Conservation (phyloP, 306 rosid genomes). For the Cicer chorassanicum region DNA sequence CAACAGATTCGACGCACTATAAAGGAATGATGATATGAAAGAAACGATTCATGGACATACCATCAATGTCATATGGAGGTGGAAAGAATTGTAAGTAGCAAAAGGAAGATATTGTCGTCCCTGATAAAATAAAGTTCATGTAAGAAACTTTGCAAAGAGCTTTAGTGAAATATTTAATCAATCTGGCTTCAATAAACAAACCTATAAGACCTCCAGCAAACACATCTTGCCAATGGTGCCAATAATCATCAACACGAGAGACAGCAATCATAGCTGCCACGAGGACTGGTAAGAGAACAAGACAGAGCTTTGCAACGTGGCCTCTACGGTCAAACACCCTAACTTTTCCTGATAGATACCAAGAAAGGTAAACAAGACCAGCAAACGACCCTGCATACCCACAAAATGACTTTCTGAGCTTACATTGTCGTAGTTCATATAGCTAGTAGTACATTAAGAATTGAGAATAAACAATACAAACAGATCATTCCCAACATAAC, state of each 20-base stretch:
- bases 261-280: slow-evolving; percentile 76
- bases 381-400: slow-evolving; percentile 83
- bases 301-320: slow-evolving; percentile 83
- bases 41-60: slow-evolving; percentile 54
- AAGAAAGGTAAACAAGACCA: slow-evolving; percentile 80
- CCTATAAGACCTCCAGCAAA: slow-evolving; percentile 87
- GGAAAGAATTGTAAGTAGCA: slow-evolving; percentile 98
- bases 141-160: slow-evolving; percentile 43
- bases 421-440: slow-evolving; percentile 32
- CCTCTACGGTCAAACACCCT: slow-evolving; percentile 81
- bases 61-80: slow-evolving; percentile 77
- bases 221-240: slow-evolving; percentile 98
- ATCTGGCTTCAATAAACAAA: slow-evolving; percentile 47
- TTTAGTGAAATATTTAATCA: slow-evolving; percentile 19
- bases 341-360: slow-evolving; percentile 84
- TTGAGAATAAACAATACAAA: slow-evolving; percentile 35
- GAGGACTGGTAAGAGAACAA: slow-evolving; percentile 71
- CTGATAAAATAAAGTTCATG: slow-evolving; percentile 55
- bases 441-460: slow-evolving; percentile 38
- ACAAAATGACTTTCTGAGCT: slow-evolving; percentile 36
- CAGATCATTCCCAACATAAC: slow-evolving; percentile 19
- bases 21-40: slow-evolving; percentile 20
- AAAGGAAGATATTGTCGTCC: slow-evolving; percentile 69
- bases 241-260: slow-evolving; percentile 94
- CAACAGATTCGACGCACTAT: slow-evolving; percentile 16